phyloP scores from a whole-genome alignment of 148 eudicot species.

The Vaccinium vitisidaea region DNA sequence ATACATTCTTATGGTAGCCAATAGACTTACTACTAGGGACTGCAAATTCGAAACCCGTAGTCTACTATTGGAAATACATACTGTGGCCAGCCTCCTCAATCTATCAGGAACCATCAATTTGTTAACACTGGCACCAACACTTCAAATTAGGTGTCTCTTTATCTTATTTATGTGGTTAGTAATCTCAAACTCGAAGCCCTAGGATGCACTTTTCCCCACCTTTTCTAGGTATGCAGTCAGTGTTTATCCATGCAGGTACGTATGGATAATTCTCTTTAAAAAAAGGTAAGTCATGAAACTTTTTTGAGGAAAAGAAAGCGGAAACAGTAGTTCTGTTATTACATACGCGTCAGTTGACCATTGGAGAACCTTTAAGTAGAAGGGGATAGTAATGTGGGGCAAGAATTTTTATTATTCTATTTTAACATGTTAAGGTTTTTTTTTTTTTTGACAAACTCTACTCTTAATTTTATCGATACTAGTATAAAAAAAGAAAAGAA shows the following conservation, averaged over 20 bases:
- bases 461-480: background rate
- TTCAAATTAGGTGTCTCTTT: background rate
- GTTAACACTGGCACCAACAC: background rate
- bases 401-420: no score
- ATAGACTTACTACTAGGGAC: background rate
- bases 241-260: background rate
- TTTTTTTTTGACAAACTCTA: background rate
- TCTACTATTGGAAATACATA: background rate
- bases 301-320: background rate
- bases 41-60: no score
- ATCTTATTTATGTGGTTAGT: background rate
- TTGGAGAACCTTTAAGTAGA: no score
- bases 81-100: background rate
- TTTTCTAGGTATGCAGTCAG: background rate
- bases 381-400: no score
- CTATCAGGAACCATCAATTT: background rate
- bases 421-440: no score
- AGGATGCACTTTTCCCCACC: background rate
- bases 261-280: background rate
- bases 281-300: background rate
- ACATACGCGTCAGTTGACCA: background rate
- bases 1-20: background rate
- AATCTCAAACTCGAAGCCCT: background rate
- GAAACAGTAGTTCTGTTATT: background rate
- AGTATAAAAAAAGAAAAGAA: no score